These are phyloP conservation scores for Larix kaempferi DNA, from an alignment of 75 land plant species.

Conservation along the genomic window DNA sequence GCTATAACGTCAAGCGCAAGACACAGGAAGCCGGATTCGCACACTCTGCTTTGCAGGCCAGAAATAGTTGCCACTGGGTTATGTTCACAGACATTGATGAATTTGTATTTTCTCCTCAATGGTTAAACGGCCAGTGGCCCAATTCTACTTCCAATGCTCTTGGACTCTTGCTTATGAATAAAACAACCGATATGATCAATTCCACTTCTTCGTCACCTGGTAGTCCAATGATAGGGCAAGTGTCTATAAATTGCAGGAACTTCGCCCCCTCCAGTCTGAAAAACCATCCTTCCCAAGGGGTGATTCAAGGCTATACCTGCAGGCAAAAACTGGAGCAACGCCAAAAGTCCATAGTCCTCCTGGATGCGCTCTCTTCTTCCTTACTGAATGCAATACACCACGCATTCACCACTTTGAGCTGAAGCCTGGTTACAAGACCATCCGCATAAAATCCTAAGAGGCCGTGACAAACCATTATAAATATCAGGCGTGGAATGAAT, in stretches of 20 bases:
- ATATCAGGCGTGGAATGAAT: conserved; percentile 44
- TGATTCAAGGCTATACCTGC: conserved; percentile 45
- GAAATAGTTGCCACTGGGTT: conserved; percentile 30
- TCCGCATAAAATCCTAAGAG: neutral
- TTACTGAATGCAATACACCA: conserved; percentile 34
- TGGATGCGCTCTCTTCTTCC: conserved; percentile 1
- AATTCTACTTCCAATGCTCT: neutral
- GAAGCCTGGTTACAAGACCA: too few relatives aligned
- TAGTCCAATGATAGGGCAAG: conserved; percentile 19
- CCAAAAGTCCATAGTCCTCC: conserved; percentile 36
- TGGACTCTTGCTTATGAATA: neutral
- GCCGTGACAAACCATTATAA: conserved; percentile 46
- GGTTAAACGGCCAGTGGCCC: neutral
- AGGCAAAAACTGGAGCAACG: conserved; percentile 12
- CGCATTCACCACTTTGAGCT: conserved; percentile 27
- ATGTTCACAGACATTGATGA: conserved; percentile 41
- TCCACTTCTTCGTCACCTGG: too few relatives aligned
- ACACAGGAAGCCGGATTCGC: conserved; percentile 51
- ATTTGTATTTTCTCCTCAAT: conserved; percentile 21
- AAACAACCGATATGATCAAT: neutral
- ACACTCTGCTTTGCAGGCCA: conserved; percentile 28
- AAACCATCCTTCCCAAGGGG: conserved; percentile 2
- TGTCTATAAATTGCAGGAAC: conserved; percentile 20
- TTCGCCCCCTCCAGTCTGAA: neutral
- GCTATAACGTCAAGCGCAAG: conserved; percentile 19